These are phyloP conservation scores for Marasmius tenuissimus DNA, from an alignment of 1,284 basidiomycete genomes.

Conservation along the genomic window DNA sequence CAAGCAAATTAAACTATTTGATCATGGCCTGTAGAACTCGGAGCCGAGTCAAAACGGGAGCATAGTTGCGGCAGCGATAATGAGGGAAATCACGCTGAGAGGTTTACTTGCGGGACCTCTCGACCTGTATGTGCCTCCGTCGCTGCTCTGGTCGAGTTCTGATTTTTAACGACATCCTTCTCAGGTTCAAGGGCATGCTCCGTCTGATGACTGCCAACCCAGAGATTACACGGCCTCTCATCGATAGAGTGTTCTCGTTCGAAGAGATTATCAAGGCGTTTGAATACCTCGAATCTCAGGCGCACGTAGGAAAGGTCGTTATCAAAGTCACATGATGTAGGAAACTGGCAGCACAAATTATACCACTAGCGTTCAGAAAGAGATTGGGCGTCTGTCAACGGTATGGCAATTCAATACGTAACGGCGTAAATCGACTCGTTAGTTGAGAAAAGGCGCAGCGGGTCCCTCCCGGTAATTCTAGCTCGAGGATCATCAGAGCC, in stretches of 20 bases:
- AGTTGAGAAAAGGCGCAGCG: too few species aligned
- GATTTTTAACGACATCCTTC: too few species aligned
- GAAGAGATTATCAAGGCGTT: slow-evolving; percentile 40
- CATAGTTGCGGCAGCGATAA: slow-evolving; percentile 14
- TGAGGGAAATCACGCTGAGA: too few species aligned
- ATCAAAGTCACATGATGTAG: slow-evolving; percentile 26
- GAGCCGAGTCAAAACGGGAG: slow-evolving; percentile 42
- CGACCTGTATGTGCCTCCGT: slow-evolving; percentile 12
- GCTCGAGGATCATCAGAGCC: too few species aligned
- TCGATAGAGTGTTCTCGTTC: slow-evolving; percentile 45
- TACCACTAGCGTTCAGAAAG: too few species aligned
- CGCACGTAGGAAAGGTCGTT: slow-evolving; percentile 42
- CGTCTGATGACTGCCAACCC: slow-evolving; percentile 28
- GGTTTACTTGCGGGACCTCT: slow-evolving; percentile 12
- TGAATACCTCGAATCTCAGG: slow-evolving; percentile 35
- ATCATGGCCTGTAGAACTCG: slow-evolving; percentile 16
- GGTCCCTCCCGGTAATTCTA: too few species aligned
- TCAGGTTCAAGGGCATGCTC: slow-evolving; percentile 43
- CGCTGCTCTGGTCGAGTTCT: not conserved
- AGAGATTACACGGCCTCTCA: slow-evolving; percentile 33
- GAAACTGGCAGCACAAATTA: too few species aligned
- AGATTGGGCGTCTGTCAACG: too few species aligned
- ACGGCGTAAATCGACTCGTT: too few species aligned
- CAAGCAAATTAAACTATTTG: too few species aligned
- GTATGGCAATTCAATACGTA: too few species aligned